Conservation (phyloP, 148 eudicot genomes). For the Diospyros kaki region DNA sequence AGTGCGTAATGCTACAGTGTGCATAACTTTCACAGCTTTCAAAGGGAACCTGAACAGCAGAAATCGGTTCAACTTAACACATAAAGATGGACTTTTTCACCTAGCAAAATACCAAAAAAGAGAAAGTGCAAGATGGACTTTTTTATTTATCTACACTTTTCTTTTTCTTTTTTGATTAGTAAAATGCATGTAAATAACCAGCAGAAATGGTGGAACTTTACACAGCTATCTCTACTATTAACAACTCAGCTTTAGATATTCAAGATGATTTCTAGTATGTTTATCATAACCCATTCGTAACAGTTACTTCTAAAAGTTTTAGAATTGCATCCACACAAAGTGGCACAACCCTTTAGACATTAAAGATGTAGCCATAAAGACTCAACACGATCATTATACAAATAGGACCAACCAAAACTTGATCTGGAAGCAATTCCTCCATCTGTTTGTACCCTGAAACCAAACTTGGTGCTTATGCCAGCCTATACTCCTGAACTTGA, state of each 20-base stretch:
- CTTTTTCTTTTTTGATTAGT: no score
- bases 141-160: no score
- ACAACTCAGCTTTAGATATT: no score
- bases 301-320: no score
- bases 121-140: no score
- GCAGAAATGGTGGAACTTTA: no score
- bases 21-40: slow-evolving; percentile 98
- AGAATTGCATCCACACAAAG: no score
- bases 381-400: not conserved
- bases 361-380: not conserved
- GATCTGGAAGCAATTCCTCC: not conserved
- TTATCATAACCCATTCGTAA: no score
- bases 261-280: no score
- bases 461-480: not conserved
- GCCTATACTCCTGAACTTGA: not conserved
- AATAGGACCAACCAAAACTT: not conserved
- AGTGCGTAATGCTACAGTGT: slow-evolving; percentile 91
- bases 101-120: no score
- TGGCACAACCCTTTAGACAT: not conserved
- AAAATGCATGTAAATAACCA: no score
- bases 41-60: slow-evolving; percentile 70
- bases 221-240: no score
- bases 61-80: slow-evolving; percentile 6
- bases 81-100: not conserved
- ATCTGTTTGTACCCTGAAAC: not conserved